Percentiles rank a stretch among this genome's conserved stretches.
Conservation (phyloP, 225 moss, liverwort and hornwort species). For the Physcomitrium patens region DNA sequence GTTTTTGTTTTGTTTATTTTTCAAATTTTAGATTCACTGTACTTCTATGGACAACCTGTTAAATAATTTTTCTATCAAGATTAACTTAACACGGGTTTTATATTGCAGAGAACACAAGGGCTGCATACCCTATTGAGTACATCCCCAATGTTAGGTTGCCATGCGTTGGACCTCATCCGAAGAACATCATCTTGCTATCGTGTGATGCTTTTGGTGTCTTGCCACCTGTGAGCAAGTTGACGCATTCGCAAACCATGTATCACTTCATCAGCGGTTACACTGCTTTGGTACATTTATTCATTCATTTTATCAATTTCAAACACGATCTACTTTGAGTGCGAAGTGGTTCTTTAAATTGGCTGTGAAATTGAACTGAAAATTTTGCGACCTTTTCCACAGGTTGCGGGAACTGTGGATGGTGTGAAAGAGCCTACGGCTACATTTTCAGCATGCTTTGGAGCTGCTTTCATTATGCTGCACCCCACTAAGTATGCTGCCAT, state of each 20-base stretch:
- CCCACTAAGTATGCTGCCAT: constrained; percentile 73
- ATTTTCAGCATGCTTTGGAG: constrained; percentile 78
- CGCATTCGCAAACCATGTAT: constrained; percentile 95
- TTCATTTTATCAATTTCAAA: no score
- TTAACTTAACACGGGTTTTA: not conserved
- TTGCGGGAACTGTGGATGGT: constrained; percentile 46
- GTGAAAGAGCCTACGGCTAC: constrained; percentile 69
- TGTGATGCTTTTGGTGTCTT: constrained; percentile 98
- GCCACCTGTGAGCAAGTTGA: constrained; percentile 97
- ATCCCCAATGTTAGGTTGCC: constrained; percentile 95
- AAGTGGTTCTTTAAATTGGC: no score
- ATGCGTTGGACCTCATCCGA: constrained; percentile 95
- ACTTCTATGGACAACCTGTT: not conserved
- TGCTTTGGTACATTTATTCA: constrained; percentile 69
- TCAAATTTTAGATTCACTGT: no score
- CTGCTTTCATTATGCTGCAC: constrained; percentile 78
- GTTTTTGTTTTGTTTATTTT: not conserved
- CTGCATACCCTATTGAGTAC: constrained; percentile 96
- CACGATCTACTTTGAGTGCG: no score
- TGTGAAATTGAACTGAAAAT: no score
- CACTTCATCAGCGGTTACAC: constrained; percentile 99
- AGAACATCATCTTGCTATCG: constrained; percentile 87
- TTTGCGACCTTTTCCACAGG: no score
- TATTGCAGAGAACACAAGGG: constrained; percentile 89
- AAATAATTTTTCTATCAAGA: not conserved